Base-by-base conservation (phyloP, 2,329 filamentous ascomycete genomes). In the Talaromyces piceae region DNA sequence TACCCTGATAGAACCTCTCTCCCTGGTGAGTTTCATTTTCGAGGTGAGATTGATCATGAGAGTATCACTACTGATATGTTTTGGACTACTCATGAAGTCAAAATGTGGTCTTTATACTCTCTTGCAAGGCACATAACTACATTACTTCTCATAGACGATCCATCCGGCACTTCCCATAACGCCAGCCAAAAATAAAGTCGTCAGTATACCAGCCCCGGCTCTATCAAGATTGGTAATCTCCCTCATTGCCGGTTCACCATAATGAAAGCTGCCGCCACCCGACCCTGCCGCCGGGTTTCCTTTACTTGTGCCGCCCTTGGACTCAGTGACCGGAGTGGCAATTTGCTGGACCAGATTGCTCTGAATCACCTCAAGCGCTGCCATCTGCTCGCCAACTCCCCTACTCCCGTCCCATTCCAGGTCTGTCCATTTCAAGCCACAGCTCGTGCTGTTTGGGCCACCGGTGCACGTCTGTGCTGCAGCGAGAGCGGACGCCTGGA, bases 381-480 rank as follows among this genome's bases (percentile, higher is more conserved):
- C 63, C 68, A 73, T 70, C 52, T 73, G 69, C 50, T 70, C 60
- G 7, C 69, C 69, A 5, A 72, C 65, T 27, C 70, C 69, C 16
- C 61, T 57, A 7, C 57, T 64, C 2, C 66, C 64, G 30, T 70
- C 68, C 60, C 64, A 71, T 30, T 64, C 63, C 43, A 61, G 48
- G 0, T 61, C 59, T 1, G 61, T 66, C 73, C 73, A 75, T 49
- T 67, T 65, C 44, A 70, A 49, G 3, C 72, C 72, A 46, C 73
- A 76, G 0, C 62, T 63, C 7, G 48, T 54, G 4, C 51, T 48
- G 5, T 69, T 68, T 20, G 74, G 69, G 22, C 76, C 64, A 25
- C 76, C 78, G 1, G 69, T 72, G 59, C 80, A 83, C 2, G 74
- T 73, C 44, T 71, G 64, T 1, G 79, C 80, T 3, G 80, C 81